Evolutionary conservation across 257 asterid genomes (phyloP).

Genomic region (Fraxinus cuspidata): DNA sequence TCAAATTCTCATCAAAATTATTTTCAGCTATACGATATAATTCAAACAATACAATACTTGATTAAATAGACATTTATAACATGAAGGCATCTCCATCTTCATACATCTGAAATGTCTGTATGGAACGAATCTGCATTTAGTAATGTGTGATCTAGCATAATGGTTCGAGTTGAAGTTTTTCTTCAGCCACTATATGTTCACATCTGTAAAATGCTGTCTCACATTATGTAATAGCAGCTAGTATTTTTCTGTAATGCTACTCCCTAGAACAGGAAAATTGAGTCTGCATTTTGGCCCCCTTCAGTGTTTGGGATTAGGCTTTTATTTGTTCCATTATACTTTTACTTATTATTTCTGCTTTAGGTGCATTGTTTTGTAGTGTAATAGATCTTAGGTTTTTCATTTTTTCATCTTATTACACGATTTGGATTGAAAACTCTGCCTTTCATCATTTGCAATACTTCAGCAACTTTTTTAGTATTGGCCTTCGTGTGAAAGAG

Average conservation of each 20-base stretch:
- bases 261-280: background rate
- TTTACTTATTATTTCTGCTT: background rate
- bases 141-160: background rate
- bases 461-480: constrained; percentile 2
- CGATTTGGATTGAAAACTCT: background rate
- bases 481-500: constrained; percentile 3
- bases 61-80: background rate
- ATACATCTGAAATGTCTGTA: background rate
- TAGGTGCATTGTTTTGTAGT: background rate
- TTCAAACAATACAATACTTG: background rate
- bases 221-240: background rate
- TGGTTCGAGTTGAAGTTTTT: background rate
- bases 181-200: background rate
- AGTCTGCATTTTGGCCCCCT: background rate
- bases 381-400: background rate
- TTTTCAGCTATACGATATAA: background rate
- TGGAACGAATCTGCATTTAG: background rate
- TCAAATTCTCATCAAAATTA: background rate
- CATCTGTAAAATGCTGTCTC: background rate
- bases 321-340: background rate
- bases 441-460: background rate
- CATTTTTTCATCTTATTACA: background rate
- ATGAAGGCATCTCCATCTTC: background rate
- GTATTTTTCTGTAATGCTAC: too few species aligned
- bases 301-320: background rate